Evolutionary conservation across 306 rosid genomes (phyloP), one percentile per base, ranked within the genome.

Genomic region (Canavalia ensiformis): DNA sequence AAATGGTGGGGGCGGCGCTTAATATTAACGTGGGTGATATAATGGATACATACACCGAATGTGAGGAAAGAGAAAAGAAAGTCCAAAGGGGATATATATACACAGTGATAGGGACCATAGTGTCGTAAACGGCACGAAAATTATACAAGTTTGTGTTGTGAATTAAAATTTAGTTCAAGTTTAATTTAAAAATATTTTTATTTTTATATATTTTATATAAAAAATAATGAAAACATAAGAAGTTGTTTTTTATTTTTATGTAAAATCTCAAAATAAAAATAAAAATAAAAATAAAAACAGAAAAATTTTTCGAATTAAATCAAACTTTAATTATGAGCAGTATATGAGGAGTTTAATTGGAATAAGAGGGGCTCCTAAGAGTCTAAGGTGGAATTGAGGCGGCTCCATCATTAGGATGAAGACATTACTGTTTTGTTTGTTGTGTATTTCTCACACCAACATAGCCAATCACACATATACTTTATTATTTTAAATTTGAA

Each of bases 51-150:
- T 79, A 56, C 83, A 79, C 7, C 37, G 73, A 80, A 76, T 80
- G 81, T 72, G 73, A 56, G 59, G 82, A 63, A 69, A 77, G 69
- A 54, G 70, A 80, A 51, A 66, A 34, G 80, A 72, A 80, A 58
- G 68, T 54, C 47, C 69, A 64, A 11, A 69, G 31, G 31, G 42
- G 56, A 68, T 56, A 39, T 58, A 79, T 77, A 74, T 79, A 58
- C 3, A 76, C 59, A 63, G 69, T 44, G 41, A 76, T 54, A 63
- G 64, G 37, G 41, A 2, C 33, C 31, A 41, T 44, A 66, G 85
- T 88, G 91, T 83, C 93, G 95, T 91, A 59, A 83, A 83, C 84
- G 89, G 73, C 89, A 91, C 90, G 90, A 89, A 81, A 84, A 77
- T 86, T 63, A 76, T 76, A 41, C 30, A 8, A 58, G 68, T 18